Base-by-base conservation (phyloP, 2,329 filamentous ascomycete species). In the Aspergillus oerlinghausenensis region DNA sequence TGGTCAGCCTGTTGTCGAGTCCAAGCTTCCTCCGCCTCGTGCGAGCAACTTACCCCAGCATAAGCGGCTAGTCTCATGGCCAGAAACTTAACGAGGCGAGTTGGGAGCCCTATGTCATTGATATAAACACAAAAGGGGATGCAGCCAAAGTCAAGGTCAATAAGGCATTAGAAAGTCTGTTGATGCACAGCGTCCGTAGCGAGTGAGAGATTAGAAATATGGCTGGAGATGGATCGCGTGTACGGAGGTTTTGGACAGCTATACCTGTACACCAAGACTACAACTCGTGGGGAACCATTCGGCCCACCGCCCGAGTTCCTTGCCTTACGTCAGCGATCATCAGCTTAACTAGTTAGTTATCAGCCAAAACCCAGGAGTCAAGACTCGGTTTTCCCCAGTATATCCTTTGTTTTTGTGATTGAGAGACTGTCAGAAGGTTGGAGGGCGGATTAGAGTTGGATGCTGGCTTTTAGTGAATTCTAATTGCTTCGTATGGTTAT, bases 31-130 rank as follows among this genome's bases (percentile, higher is more conserved):
- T 47, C 19, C 43, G 11, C 43, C 19, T 23, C 3, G 43, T 56
- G 47, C 45, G 28, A 47, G 57, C 51, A 28, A 68, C 76, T 69
- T 76, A 82, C 80, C 73, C 78, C 79, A 65, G 79, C 73, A 67
- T 83, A 82, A 59, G 75, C 77, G 64, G 76, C 76, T 66, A 80
- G 73, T 72, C 75, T 78, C 78, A 79, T 82, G 65, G 63, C 65
- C 61, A 66, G 58, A 54, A 60, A 58, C 57, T 63, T 61, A 60
- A 40, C 54, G 55, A 56, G 35, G 51, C 48, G 62, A 59, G 62
- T 59, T 58, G 57, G 54, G 59, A 65, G 59, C 64, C 62, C 58
- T 61, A 56, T 59, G 60, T 70, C 69, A 73, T 72, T 58, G 63
- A 68, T 56, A 58, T 60, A 59, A 49, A 49, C 60, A 55, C 53